Conservation (phyloP, 1,284 basidiomycete genomes). For the Cutaneotrichosporon mucoides region DNA sequence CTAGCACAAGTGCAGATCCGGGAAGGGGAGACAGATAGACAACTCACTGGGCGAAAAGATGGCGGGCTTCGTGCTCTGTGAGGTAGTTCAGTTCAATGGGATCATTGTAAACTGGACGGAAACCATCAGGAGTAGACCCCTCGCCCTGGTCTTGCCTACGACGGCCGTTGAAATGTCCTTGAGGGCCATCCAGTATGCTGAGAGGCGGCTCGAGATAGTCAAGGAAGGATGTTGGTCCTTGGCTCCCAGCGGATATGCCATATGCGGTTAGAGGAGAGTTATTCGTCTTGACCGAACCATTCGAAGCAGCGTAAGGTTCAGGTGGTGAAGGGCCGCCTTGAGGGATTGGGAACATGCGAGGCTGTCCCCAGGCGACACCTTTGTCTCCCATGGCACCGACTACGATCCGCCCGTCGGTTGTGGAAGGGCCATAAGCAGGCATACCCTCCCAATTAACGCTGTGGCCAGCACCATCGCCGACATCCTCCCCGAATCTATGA, state of each 20-base stretch:
- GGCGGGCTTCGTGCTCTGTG: constrained; percentile 7
- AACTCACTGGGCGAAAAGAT: constrained; percentile 14
- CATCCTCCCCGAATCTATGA: background rate
- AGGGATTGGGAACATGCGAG: background rate
- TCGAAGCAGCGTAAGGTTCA: background rate
- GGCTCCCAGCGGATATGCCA: background rate
- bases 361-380: background rate
- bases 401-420: background rate
- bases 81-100: constrained; percentile 7
- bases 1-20: too few relatives aligned
- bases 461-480: background rate
- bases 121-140: background rate
- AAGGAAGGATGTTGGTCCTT: background rate
- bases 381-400: background rate
- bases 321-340: background rate
- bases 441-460: background rate
- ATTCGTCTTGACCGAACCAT: background rate
- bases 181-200: background rate
- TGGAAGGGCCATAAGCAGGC: background rate
- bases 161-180: background rate
- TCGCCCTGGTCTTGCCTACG: too few relatives aligned
- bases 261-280: background rate
- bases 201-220: constrained; percentile 8
- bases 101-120: background rate
- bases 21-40: too few relatives aligned